Percentiles rank a stretch among this genome's conserved stretches.
Conservation (phyloP, 139 green algal species). For the Volvox africanus region DNA sequence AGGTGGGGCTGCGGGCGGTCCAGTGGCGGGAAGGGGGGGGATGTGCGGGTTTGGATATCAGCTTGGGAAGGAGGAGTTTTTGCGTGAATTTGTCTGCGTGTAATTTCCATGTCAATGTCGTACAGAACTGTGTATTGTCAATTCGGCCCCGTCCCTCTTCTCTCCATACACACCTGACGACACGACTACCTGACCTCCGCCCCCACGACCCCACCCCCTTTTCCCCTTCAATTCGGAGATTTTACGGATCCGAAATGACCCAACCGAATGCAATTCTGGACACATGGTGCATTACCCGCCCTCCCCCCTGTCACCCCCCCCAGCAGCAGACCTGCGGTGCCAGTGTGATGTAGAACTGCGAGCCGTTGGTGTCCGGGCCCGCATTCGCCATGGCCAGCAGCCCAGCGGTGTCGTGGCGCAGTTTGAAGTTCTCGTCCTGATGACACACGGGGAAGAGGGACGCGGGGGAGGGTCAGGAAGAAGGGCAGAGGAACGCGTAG, state of each 20-base stretch:
- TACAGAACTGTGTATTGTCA: no score
- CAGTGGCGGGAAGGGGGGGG: not conserved
- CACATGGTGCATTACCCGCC: not conserved
- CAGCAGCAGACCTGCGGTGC: constrained; percentile 24
- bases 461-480: not conserved
- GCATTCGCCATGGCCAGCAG: constrained; percentile 80
- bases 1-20: constrained; percentile 56
- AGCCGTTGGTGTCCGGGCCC: constrained; percentile 76
- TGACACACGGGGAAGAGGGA: not conserved
- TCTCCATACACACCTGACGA: no score
- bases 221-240: no score
- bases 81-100: no score
- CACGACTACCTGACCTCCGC: no score
- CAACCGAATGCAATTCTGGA: no score
- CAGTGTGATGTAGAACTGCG: constrained; percentile 72
- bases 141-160: no score
- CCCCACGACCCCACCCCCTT: no score
- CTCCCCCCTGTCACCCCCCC: not conserved
- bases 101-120: no score
- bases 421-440: constrained; percentile 74
- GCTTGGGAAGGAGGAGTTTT: no score
- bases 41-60: not conserved
- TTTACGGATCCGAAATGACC: no score
- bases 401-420: constrained; percentile 65
- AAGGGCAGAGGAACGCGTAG: not conserved